Evolutionary conservation across 257 asterid genomes (phyloP), one percentile per base, ranked within the genome.

Genomic region (Penstemon eatonii): DNA sequence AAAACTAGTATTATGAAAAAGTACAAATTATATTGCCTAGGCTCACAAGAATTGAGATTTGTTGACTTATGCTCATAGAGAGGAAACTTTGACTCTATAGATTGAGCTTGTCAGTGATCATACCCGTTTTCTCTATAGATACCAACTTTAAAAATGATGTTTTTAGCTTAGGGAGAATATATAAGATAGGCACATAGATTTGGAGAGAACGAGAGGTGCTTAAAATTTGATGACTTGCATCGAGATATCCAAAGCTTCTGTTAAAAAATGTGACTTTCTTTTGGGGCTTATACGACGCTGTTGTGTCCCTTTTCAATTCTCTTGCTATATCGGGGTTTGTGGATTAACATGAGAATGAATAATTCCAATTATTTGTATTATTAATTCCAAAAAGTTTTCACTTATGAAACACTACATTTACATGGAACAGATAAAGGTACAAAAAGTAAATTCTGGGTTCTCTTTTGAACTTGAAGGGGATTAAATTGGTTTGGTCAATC

Each of bases 351-450:
- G 0, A 25, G 33, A 25, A 12, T 11, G 15, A 64, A 3, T 10
- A 65, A 3, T 39, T 45, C 39, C 43, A 65, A 55, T 36, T 39
- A 33, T 39, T 52, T 65, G 40, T n/a, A 60, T 15, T 52, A 63
- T 50, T 36, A 46, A 25, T 46, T 63, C 15, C 9, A 46, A 7
- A 38, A 7, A 8, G 50, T 25, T 12, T 61, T 58, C 6, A 44
- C 70, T n/a, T 43, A 39, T 71, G 43, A 19, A 62, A 54, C 40
- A 5, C 73, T 62, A 19, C 15, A 44, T 45, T 62, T 45, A 45
- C 52, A 19, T 25, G 56, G 33, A 10, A 44, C 9, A 46, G 63
- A 18, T 65, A 2, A 37, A 65, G 9, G 38, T 13, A 4, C 19
- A 19, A 18, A 25, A 45, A 43, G 8, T 36, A 43, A 45, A 3